phyloP scores from a whole-genome alignment of 2,329 filamentous ascomycete species.

The Elsinoe arachidis region DNA sequence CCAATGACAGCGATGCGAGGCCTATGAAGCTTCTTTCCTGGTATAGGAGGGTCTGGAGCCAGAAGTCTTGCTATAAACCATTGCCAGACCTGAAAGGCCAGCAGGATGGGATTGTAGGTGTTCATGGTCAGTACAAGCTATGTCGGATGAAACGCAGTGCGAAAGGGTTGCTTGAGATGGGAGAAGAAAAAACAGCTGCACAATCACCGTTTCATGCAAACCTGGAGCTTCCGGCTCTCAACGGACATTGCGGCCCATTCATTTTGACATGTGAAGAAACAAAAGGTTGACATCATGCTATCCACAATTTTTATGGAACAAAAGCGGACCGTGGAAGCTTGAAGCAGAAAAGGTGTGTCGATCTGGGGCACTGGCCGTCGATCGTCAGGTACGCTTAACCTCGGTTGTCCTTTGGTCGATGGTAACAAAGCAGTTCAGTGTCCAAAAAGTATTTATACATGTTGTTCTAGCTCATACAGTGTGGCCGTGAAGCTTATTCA shows the following conservation, averaged over 20 bases:
- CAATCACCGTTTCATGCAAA: neutral
- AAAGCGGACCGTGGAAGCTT: constrained; percentile 3
- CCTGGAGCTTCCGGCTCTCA: neutral
- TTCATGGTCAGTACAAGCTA: neutral
- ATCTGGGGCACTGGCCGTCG: neutral
- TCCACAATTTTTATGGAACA: neutral
- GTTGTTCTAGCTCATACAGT: neutral
- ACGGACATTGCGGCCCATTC: neutral
- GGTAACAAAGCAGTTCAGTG: neutral
- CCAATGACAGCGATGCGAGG: constrained; percentile 47
- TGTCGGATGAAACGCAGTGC: no score
- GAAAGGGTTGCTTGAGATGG: no score
- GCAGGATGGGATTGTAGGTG: constrained; percentile 10
- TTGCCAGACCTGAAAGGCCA: constrained; percentile 53
- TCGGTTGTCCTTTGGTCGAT: neutral
- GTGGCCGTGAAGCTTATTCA: neutral
- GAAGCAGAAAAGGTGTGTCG: neutral
- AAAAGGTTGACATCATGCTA: neutral
- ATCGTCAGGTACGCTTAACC: constrained; percentile 1
- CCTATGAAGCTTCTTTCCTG: constrained; percentile 46
- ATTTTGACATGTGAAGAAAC: constrained; percentile 7
- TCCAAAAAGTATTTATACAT: neutral
- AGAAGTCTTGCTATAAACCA: constrained; percentile 56
- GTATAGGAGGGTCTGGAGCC: constrained; percentile 59
- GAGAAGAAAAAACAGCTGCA: neutral